Evolutionary conservation across 1,139 yeast genomes (phyloP).

Genomic region (Saccharomycopsis crataegensis): DNA sequence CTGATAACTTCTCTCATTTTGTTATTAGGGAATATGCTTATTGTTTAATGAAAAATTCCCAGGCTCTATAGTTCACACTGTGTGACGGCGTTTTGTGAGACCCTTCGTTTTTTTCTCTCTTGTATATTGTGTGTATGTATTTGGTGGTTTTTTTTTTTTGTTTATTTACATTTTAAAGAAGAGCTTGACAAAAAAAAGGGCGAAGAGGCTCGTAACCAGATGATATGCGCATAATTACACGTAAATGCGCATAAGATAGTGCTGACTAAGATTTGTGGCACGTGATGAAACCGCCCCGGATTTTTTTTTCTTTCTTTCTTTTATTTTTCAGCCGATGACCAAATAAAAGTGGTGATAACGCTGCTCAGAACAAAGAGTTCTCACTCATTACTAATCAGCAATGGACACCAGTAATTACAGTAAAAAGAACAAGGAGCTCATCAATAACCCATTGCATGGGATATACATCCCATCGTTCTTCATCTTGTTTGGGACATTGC

Average conservation of each 20-base stretch:
- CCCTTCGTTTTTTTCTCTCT: no score
- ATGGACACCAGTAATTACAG: no score
- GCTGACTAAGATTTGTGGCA: neutral
- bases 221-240: neutral
- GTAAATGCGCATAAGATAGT: neutral
- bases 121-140: no score
- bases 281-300: neutral
- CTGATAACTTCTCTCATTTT: conserved; percentile 89
- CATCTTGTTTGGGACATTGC: conserved; percentile 52
- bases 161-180: neutral
- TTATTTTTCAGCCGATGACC: neutral
- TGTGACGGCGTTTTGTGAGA: no score
- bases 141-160: neutral
- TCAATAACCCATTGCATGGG: conserved; percentile 64
- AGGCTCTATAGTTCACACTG: neutral
- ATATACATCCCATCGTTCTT: conserved; percentile 60
- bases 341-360: neutral
- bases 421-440: conserved; percentile 22
- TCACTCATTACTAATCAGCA: no score
- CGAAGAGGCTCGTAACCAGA: neutral
- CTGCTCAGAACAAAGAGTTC: no score
- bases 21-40: neutral
- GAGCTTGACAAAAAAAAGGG: neutral
- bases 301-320: neutral
- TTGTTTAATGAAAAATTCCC: no score